Percentiles rank a stretch among this genome's conserved stretches.
Conservation (phyloP, 2,329 filamentous ascomycete species). For the Tolypocladium album region DNA sequence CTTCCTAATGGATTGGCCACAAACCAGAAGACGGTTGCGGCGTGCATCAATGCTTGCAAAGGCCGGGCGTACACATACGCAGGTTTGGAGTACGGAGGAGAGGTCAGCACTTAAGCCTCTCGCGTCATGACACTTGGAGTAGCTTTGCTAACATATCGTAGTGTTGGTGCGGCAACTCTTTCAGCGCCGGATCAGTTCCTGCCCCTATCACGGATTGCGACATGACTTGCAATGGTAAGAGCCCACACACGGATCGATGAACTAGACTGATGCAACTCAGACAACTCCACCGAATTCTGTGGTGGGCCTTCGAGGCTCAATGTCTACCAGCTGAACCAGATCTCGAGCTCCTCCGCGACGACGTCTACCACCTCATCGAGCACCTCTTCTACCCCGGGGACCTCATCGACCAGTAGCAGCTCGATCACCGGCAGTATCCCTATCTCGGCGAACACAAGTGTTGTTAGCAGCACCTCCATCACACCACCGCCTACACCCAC, state of each 20-base stretch:
- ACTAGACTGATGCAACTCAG: conserved; percentile 5
- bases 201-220: conserved; percentile 19
- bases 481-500: conserved; percentile 8
- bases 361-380: conserved; percentile 3
- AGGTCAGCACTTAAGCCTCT: conserved; percentile 10
- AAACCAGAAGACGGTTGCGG: conserved; percentile 18
- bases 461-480: conserved; percentile 6
- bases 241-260: neutral
- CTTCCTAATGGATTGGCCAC: conserved; percentile 14
- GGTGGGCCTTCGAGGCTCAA: conserved; percentile 23
- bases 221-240: conserved; percentile 21
- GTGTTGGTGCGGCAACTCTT: conserved; percentile 25
- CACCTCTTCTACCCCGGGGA: neutral
- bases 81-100: conserved; percentile 27
- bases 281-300: conserved; percentile 24
- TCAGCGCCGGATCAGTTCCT: conserved; percentile 15
- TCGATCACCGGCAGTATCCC: conserved; percentile 8
- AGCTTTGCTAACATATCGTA: conserved; percentile 2
- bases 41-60: conserved; percentile 22
- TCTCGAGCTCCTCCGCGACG: neutral
- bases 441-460: conserved; percentile 11
- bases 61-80: conserved; percentile 15
- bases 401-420: conserved; percentile 3
- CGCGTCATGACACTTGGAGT: neutral
- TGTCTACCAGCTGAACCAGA: conserved; percentile 17